phyloP scores from a whole-genome alignment of 2,329 filamentous ascomycete species.

The Trichoderma harzianum region DNA sequence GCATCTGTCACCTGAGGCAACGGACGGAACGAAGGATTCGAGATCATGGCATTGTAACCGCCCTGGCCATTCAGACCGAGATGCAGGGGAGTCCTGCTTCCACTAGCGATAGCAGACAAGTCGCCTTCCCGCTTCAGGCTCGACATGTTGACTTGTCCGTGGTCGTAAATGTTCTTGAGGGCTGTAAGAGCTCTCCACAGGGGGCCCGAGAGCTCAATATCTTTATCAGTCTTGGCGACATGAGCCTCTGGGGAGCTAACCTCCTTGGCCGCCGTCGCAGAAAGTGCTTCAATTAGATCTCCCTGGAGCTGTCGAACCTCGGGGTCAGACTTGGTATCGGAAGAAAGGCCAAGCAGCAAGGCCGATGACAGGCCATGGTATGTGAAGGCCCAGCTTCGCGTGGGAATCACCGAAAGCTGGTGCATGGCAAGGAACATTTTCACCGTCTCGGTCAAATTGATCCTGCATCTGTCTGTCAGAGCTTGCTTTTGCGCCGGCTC shows the following conservation, averaged over 20 bases:
- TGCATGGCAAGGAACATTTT: slow-evolving; percentile 69
- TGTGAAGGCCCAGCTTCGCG: slow-evolving; percentile 65
- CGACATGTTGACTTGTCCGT: slow-evolving; percentile 54
- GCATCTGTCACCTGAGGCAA: slow-evolving; percentile 40
- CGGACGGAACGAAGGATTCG: slow-evolving; percentile 25
- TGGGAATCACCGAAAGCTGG: slow-evolving; percentile 63
- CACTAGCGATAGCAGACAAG: slow-evolving; percentile 45
- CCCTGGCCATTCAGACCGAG: slow-evolving; percentile 24
- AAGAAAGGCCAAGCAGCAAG: slow-evolving; percentile 59
- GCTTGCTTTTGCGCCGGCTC: slow-evolving; percentile 50
- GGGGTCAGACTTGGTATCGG: slow-evolving; percentile 60
- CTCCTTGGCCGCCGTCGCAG: slow-evolving; percentile 62
- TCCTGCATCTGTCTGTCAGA: slow-evolving; percentile 57
- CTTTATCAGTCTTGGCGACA: slow-evolving; percentile 53
- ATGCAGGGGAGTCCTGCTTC: slow-evolving; percentile 40
- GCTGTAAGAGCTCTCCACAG: slow-evolving; percentile 59
- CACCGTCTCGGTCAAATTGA: slow-evolving; percentile 62
- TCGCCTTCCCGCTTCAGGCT: slow-evolving; percentile 49
- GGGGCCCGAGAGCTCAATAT: slow-evolving; percentile 61
- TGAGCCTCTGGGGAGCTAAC: slow-evolving; percentile 51
- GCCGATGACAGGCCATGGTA: slow-evolving; percentile 65
- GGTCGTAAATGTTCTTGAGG: slow-evolving; percentile 63
- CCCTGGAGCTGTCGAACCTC: slow-evolving; percentile 63
- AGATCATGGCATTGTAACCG: slow-evolving; percentile 24
- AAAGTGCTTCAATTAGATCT: slow-evolving; percentile 60